Percentiles rank a stretch among this genome's conserved stretches.
These are phyloP conservation scores for Xylariaceae sp. DNA, from an alignment of 2,329 filamentous ascomycete genomes.

Conservation along the genomic window DNA sequence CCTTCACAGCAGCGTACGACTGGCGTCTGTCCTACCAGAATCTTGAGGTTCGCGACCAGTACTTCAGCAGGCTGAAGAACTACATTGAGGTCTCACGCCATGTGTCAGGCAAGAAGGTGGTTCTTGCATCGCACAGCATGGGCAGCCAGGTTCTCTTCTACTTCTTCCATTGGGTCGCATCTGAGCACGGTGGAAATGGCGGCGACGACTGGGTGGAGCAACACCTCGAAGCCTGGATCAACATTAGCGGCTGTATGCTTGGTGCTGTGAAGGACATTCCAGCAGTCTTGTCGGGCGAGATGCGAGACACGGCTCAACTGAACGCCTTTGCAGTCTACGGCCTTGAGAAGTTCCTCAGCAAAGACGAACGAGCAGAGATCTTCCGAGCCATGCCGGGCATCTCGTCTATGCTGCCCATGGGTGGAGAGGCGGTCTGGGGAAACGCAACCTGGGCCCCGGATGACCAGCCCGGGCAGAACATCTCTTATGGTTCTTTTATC, in stretches of 20 bases:
- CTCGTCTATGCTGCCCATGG: constrained; percentile 92
- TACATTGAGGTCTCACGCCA: constrained; percentile 79
- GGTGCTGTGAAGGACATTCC: constrained; percentile 87
- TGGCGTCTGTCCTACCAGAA: constrained; percentile 90
- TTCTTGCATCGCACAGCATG: constrained; percentile 92
- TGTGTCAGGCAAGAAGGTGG: constrained; percentile 71
- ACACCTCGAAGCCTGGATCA: constrained; percentile 92
- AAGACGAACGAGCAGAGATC: constrained; percentile 83
- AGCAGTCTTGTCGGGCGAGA: constrained; percentile 88
- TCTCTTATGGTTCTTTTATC: constrained; percentile 72
- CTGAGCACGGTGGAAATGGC: constrained; percentile 67
- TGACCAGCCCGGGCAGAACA: constrained; percentile 64
- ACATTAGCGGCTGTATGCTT: constrained; percentile 96
- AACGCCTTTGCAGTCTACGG: constrained; percentile 96
- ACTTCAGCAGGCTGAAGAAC: constrained; percentile 83
- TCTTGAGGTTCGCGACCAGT: constrained; percentile 83
- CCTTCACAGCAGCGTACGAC: constrained; percentile 68
- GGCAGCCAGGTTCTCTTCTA: constrained; percentile 90
- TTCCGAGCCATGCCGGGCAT: constrained; percentile 97
- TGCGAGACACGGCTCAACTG: constrained; percentile 95
- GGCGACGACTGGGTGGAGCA: constrained; percentile 85
- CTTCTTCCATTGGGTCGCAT: constrained; percentile 76
- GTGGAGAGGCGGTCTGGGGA: constrained; percentile 92
- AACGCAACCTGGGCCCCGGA: constrained; percentile 83
- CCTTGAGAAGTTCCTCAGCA: constrained; percentile 88